Percentiles rank a stretch among this genome's conserved stretches.
These are phyloP conservation scores for Hygrophoropsis aurantiaca DNA, from an alignment of 768 basidiomycete genomes.

Conservation along the genomic window DNA sequence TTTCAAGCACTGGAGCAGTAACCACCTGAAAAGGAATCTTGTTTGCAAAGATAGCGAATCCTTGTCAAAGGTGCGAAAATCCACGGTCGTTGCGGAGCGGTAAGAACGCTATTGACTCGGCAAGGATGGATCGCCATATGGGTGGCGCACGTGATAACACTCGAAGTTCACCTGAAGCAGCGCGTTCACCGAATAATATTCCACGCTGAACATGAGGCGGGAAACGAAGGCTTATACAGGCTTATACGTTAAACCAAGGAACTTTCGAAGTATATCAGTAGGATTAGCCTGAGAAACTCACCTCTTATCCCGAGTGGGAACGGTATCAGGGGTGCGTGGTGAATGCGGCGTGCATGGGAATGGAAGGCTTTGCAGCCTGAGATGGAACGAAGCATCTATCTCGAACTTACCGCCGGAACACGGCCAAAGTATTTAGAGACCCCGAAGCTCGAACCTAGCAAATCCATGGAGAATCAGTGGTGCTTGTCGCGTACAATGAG, in stretches of 20 bases:
- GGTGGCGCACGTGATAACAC: background rate
- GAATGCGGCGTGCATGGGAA: background rate
- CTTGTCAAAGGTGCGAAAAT: background rate
- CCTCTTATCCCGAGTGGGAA: background rate
- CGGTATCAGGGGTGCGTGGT: background rate
- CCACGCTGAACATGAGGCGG: background rate
- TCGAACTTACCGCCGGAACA: too few species aligned
- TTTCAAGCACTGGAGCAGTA: slow-evolving; percentile 2
- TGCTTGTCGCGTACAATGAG: too few species aligned
- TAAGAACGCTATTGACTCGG: background rate
- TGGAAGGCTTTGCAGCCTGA: too few species aligned
- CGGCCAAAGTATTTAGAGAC: too few species aligned
- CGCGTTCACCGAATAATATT: background rate
- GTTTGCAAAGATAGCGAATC: background rate
- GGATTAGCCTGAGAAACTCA: slow-evolving; percentile 3
- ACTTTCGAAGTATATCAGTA: background rate
- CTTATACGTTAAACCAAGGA: background rate
- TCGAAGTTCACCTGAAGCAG: slow-evolving; percentile 1
- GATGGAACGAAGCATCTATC: too few species aligned
- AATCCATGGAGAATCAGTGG: too few species aligned
- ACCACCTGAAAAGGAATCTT: slow-evolving; percentile 4
- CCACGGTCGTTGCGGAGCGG: background rate
- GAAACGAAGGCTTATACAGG: background rate
- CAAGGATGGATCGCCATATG: background rate
- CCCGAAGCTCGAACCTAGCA: too few species aligned